Conservation (phyloP, 495 filamentous ascomycete genomes). For the Lepidopterella palustris region DNA sequence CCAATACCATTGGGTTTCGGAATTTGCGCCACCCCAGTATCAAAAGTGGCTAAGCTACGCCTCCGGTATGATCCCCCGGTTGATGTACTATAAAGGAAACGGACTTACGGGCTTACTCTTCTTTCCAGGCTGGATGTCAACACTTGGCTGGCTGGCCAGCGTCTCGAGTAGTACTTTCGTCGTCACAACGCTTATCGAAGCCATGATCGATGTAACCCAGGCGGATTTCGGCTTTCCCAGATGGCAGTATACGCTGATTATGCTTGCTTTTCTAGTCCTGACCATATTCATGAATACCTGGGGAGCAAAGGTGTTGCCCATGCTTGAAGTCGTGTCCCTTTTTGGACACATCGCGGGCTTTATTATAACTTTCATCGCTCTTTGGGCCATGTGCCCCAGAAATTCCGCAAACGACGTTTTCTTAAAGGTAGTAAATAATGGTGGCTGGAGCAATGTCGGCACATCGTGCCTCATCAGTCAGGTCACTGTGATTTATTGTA, state of each 20-base stretch:
- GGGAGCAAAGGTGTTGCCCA: slow-evolving; percentile 36
- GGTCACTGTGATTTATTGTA: slow-evolving; percentile 38
- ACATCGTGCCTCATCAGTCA: slow-evolving; percentile 37
- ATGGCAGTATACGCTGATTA: slow-evolving; percentile 40
- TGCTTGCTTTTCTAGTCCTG: slow-evolving; percentile 34
- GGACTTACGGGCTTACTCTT: too few species aligned
- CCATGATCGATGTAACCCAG: slow-evolving; percentile 30
- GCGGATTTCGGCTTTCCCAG: slow-evolving; percentile 27
- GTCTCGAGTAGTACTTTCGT: slow-evolving; percentile 36
- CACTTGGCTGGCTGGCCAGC: slow-evolving; percentile 39
- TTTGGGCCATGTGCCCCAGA: slow-evolving; percentile 33
- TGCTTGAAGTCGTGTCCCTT: slow-evolving; percentile 38
- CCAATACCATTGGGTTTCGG: slow-evolving; percentile 49
- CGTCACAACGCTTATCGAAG: slow-evolving; percentile 37
- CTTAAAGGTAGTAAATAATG: slow-evolving; percentile 32
- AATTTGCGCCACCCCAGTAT: slow-evolving; percentile 39
- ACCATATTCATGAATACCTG: slow-evolving; percentile 42
- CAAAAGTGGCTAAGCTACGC: slow-evolving; percentile 45
- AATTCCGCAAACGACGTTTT: slow-evolving; percentile 34
- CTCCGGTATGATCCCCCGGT: slow-evolving; percentile 26
- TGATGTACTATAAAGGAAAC: too few species aligned
- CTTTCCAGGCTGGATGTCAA: slow-evolving; percentile 40
- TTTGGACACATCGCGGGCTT: slow-evolving; percentile 42
- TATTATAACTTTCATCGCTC: slow-evolving; percentile 34
- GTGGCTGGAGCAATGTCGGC: slow-evolving; percentile 36